Conservation (phyloP, 768 basidiomycete genomes). For the Pisolithus tinctorius region DNA sequence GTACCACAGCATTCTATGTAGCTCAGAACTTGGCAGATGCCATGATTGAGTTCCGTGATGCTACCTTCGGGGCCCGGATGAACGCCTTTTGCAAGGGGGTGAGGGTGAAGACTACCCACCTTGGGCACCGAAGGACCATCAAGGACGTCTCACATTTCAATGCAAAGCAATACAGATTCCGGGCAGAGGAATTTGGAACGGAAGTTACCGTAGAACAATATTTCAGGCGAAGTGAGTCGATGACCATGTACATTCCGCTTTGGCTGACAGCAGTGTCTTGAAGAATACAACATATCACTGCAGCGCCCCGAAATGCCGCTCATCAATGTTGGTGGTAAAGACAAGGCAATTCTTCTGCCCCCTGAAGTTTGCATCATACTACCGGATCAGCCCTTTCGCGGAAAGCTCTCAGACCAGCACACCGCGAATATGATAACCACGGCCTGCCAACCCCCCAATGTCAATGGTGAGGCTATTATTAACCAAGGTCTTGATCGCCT, state of each 20-base stretch:
- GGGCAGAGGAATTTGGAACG: conserved; percentile 32
- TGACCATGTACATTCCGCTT: background rate
- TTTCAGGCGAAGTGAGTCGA: conserved; percentile 37
- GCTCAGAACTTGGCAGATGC: conserved; percentile 38
- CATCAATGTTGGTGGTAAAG: conserved; percentile 40
- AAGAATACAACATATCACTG: conserved; percentile 40
- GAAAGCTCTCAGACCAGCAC: conserved; percentile 51
- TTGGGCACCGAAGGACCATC: conserved; percentile 71
- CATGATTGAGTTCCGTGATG: conserved; percentile 35
- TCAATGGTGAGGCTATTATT: conserved; percentile 41
- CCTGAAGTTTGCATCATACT: conserved; percentile 46
- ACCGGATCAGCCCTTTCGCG: conserved; percentile 33
- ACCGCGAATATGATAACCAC: conserved; percentile 45
- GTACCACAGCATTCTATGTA: conserved; percentile 41
- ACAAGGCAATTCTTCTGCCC: conserved; percentile 37
- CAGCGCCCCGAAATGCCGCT: conserved; percentile 35
- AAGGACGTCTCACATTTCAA: conserved; percentile 41
- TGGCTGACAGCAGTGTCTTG: background rate
- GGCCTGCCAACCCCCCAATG: conserved; percentile 43
- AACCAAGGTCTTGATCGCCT: conserved; percentile 36
- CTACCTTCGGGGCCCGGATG: conserved; percentile 53
- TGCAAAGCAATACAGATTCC: conserved; percentile 35
- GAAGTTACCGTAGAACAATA: conserved; percentile 41
- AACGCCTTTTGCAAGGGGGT: conserved; percentile 61
- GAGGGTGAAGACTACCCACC: conserved; percentile 58